Base-by-base conservation (phyloP, 768 basidiomycete genomes). In the Boletus rex-veris region DNA sequence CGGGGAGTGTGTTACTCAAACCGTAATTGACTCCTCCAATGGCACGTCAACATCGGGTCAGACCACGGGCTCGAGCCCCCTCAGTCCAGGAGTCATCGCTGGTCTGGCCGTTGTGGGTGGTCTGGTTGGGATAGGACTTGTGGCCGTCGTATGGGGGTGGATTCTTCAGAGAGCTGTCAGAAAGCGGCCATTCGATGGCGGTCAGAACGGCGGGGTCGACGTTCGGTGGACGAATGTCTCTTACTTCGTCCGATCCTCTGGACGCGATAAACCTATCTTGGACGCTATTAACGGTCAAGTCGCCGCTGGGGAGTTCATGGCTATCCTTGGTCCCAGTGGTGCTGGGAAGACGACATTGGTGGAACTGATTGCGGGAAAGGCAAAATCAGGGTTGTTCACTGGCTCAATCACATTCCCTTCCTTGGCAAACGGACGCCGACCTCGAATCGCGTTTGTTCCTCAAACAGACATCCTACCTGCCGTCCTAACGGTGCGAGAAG, bases 331-430 rank as follows among this genome's bases (percentile, higher is more conserved):
- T 1, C 93, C 95, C 0, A 90, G 88, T 60, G 94, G 93, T 77
- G 91, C 92, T 16, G 93, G 93, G 40, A 96, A 96, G 70, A 92
- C 90, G 0, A 93, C 94, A 0, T 75, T 98, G 36, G 86, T 97
- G 16, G 95, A 98, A 64, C 83, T 97, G 36, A 80, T 98, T 10
- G 90, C 93, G 0, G 85, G 88, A 3, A 94, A 88, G 67, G 74
- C 73, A 59, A 98, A 97, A 72, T 77, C 79, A 0, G 95, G 94
- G 0, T 64, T 75, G 3, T 77, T 79, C 3, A 75, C 82, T 2
- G 95, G 95, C 4, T 70, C 70, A 3, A 86, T 95, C 44, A 64
- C 75, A 5, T 86, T 86, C 67, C 77, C 78, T 12, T 63, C 70
- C 5, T 68, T 73, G 16, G 59, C 65, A 30, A 64, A 62, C 21